Evolutionary conservation across 345 rosid genomes (phyloP), one percentile per base, ranked within the genome.

Genomic region (Moricandia moricandioides): DNA sequence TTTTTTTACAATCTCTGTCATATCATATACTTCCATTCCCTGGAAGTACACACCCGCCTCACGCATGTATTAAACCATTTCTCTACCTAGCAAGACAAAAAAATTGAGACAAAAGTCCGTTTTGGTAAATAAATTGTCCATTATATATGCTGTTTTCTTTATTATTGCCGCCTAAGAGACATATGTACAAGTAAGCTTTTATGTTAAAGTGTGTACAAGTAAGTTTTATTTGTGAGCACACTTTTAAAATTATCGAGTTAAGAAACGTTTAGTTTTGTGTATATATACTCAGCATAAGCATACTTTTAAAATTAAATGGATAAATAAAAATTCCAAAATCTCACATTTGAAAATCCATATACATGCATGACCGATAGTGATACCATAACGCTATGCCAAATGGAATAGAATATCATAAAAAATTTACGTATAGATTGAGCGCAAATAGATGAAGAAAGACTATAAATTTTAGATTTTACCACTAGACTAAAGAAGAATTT

Each of bases 1-100:
- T 70, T 37, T 57, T 71, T 69, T 71, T 77, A 77, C 67, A 16
- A 71, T 57, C 67, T 77, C 26, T 70, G 30, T 34, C 71, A 70
- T 43, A 43, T 31, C 43, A 43, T 54, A 70, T 62, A 39, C 59
- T 63, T 55, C 18, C n/a, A 33, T 61, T 51, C 31, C 4, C 60
- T 24, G 6, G 33, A 69, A 49, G 26, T 17, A 17, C 79, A 75
- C 79, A 55, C 58, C 59, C 39, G 64, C 54, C n/a, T 65, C 47
- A 65, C 12, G 40, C 39, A 27, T 35, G 8, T n/a, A 33, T 35
- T 12, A 31, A 66, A 55, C 60, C 51, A 30, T 18, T 54, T 66
- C 60, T 57, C 37, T 6, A 29, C 43, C 39, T 59, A 58, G 56
- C 56, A 61, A 49, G 58, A 59, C 43, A 59, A 11, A 7, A 13